Evolutionary conservation across 495 filamentous ascomycete genomes (phyloP).

Genomic region (Penicillium flavigenum): DNA sequence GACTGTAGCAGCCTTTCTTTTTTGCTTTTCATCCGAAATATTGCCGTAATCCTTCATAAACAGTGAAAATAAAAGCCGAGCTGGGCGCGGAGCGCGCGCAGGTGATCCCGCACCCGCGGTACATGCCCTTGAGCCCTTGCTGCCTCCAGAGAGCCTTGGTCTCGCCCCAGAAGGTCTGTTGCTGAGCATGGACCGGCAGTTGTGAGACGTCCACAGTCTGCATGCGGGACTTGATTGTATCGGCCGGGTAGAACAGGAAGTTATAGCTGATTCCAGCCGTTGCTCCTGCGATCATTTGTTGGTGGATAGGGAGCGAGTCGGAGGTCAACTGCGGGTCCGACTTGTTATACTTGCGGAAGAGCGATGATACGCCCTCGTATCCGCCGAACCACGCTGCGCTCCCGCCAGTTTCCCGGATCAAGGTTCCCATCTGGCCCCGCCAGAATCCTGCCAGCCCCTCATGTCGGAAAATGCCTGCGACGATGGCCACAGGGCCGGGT

Average conservation of each 20-base stretch:
- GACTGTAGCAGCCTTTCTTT: background rate
- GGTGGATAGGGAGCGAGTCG: constrained; percentile 53
- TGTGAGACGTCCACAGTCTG: constrained; percentile 74
- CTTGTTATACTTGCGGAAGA: constrained; percentile 54
- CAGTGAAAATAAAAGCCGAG: constrained; percentile 94
- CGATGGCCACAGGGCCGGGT: constrained; percentile 57
- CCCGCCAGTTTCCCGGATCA: constrained; percentile 92
- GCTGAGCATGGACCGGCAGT: constrained; percentile 29
- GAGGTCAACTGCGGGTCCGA: constrained; percentile 12
- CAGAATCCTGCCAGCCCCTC: constrained; percentile 87
- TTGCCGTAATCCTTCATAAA: constrained; percentile 80
- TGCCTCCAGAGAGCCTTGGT: constrained; percentile 70
- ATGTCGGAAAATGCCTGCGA: constrained; percentile 72
- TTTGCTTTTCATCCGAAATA: constrained; percentile 50
- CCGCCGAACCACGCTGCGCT: constrained; percentile 93
- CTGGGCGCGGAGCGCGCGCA: constrained; percentile 83
- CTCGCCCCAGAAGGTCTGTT: constrained; percentile 67
- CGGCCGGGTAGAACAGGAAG: constrained; percentile 93
- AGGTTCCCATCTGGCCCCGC: constrained; percentile 89
- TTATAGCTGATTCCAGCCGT: constrained; percentile 91
- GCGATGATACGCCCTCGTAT: constrained; percentile 74
- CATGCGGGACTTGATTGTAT: constrained; percentile 95
- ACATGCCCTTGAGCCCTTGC: constrained; percentile 80
- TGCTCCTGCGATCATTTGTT: constrained; percentile 87
- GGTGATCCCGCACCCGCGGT: constrained; percentile 94